These are phyloP conservation scores for Bauhinia variegata DNA, from an alignment of 306 rosid genomes.

Conservation along the genomic window DNA sequence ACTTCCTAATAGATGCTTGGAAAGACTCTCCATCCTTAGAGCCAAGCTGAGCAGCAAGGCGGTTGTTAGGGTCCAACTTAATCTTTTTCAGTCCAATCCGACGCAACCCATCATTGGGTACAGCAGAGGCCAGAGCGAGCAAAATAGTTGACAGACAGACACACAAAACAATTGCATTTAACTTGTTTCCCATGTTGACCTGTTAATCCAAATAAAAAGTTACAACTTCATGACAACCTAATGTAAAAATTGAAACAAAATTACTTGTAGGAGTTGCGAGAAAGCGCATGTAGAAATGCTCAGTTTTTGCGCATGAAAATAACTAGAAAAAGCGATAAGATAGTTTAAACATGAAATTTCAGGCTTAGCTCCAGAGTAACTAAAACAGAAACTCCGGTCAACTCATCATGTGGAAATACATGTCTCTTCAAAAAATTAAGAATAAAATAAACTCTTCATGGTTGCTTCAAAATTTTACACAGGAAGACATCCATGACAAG, in stretches of 20 bases:
- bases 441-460: too few species aligned
- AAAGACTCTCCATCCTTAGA: constrained; percentile 37
- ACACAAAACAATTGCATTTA: constrained; percentile 44
- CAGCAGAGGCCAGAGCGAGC: constrained; percentile 51
- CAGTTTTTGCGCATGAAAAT: too few species aligned
- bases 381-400: too few species aligned
- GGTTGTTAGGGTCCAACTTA: constrained; percentile 43
- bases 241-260: background rate
- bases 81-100: constrained; percentile 79
- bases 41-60: constrained; percentile 51
- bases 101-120: constrained; percentile 54
- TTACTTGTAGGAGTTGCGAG: too few species aligned
- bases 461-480: too few species aligned
- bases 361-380: too few species aligned
- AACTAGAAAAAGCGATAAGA: too few species aligned
- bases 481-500: too few species aligned
- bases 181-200: constrained; percentile 62
- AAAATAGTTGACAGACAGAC: constrained; percentile 53
- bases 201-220: constrained; percentile 35
- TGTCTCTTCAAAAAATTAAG: too few species aligned
- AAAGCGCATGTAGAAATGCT: too few species aligned
- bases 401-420: too few species aligned
- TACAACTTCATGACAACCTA: background rate
- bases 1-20: constrained; percentile 48
- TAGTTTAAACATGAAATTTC: too few species aligned